Base-by-base conservation (phyloP, 352 stramenopile species). In the Globisporangium perplexum region DNA sequence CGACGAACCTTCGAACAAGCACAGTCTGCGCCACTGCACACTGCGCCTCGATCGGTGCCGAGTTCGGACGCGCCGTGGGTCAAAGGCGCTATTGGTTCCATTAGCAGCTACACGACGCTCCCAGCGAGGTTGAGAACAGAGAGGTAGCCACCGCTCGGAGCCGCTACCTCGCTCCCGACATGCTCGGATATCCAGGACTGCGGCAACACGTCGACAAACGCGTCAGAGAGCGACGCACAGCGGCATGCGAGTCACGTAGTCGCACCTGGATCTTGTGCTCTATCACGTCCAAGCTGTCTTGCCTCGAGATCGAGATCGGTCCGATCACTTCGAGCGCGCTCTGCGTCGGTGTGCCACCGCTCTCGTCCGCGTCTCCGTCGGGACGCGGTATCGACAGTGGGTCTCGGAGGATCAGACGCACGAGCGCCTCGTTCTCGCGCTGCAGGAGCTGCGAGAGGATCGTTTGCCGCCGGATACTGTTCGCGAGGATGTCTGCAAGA, bases 211-310 rank as follows among this genome's bases (percentile, higher is more conserved):
- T n/a, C 23, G 26, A 54, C 31, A 38, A 17, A 17, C 31, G 23
- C 12, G 6, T n/a, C 17, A 49, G 24, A 4, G n/a, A 24, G 26
- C 50, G 22, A n/a, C n/a, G 4, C 2, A 33, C 2, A 33, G 23
- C 33, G 18, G 7, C n/a, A 36, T 7, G 23, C 3, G 23, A 17
- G 10, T 7, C 17, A 39, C 18, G 11, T 18, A 46, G 45, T 3
- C 17, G 18, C 17, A 83, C 72, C 67, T 83, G 71, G 22, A 86
- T 67, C 23, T 80, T 81, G 46, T 63, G 59, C 46, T 88, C 77
- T 68, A 88, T 83, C 38, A 65, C 53, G 15, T 72, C 66, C 52
- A 83, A 65, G 23, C 60, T 79, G 52, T 88, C 74, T 14, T 63
- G 53, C n/a, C 74, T 66, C 20, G 74, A 84, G 18, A 88, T 59